Evolutionary conservation across 2,329 filamentous ascomycete genomes (phyloP), one percentile per base, ranked within the genome.

Genomic region (Hymenotorrendiella dingleyae): DNA sequence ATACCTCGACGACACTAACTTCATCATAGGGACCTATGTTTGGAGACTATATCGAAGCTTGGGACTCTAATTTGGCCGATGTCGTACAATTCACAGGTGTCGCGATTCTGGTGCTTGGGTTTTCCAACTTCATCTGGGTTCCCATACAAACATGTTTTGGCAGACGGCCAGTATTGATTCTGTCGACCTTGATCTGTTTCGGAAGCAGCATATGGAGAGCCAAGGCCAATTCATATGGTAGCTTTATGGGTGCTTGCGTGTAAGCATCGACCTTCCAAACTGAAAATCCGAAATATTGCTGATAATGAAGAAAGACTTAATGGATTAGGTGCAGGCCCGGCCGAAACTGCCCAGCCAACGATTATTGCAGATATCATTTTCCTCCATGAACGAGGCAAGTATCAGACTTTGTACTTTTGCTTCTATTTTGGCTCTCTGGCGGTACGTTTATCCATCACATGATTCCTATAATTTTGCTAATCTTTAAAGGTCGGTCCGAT

Each of bases 361-460:
- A 71, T 83, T 40, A 82, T 82, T 53, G 74, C 79, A 3, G 79
- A 83, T 53, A 70, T 81, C 9, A 76, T 78, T 56, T 83, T 84
- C 60, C 64, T 84, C 8, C 76, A 82, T 54, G 76, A 82, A 37
- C 70, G 80, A 44, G 79, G 80, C 6, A 76, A 73, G 50, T 82
- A 63, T 40, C 57, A 65, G 22, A 65, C 62, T 11, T 49, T 66
- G 0, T 83, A 82, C 56, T 82, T 79, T 63, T 71, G 72, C 0
- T 65, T 72, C 10, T 82, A 82, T 58, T 80, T 82, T 65, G 78
- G 76, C 2, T 72, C 72, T 9, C 62, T 82, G 19, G 80, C 79
- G 75, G 70, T 72, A 49, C 59, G 50, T 48, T 58, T 32, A n/a
- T n/a, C n/a, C n/a, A n/a, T n/a, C n/a, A n/a, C n/a, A n/a, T n/a